Evolutionary conservation across 1,139 yeast species (phyloP).

Genomic region (Geotrichum australiense): DNA sequence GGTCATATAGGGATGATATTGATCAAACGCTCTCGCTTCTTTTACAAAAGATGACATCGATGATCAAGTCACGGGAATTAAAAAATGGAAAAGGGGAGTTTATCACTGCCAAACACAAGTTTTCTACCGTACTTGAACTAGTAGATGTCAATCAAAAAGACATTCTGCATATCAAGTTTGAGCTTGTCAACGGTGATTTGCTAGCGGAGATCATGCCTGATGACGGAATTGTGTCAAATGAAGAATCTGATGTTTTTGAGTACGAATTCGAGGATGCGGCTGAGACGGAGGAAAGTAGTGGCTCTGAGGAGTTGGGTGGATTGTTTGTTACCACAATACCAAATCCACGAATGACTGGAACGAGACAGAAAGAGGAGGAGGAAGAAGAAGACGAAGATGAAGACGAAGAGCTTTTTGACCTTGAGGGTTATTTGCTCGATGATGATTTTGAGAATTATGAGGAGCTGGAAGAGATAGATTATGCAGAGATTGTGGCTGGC

Average conservation of each 20-base stretch:
- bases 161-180: slow-evolving; percentile 19
- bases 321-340: neutral
- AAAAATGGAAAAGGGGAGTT: slow-evolving; percentile 19
- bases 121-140: slow-evolving; percentile 21
- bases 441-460: neutral
- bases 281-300: neutral
- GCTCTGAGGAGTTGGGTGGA: neutral
- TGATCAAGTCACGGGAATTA: slow-evolving; percentile 7
- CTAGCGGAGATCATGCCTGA: slow-evolving; percentile 16
- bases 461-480: slow-evolving; percentile 1
- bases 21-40: slow-evolving; percentile 15
- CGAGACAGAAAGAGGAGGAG: neutral
- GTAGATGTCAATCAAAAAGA: slow-evolving; percentile 20
- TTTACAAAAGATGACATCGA: slow-evolving; percentile 2
- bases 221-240: slow-evolving; percentile 12
- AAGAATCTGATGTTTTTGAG: neutral
- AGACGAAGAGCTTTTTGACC: slow-evolving; percentile 2
- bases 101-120: slow-evolving; percentile 20
- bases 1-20: slow-evolving; percentile 16
- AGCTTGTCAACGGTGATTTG: slow-evolving; percentile 19
- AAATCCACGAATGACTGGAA: neutral
- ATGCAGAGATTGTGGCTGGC: neutral
- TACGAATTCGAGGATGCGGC: slow-evolving; percentile 10
- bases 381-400: slow-evolving; percentile 6
- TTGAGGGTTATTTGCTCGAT: neutral